Evolutionary conservation across 345 rosid species (phyloP).

Genomic region (Rubroshorea leprosula): DNA sequence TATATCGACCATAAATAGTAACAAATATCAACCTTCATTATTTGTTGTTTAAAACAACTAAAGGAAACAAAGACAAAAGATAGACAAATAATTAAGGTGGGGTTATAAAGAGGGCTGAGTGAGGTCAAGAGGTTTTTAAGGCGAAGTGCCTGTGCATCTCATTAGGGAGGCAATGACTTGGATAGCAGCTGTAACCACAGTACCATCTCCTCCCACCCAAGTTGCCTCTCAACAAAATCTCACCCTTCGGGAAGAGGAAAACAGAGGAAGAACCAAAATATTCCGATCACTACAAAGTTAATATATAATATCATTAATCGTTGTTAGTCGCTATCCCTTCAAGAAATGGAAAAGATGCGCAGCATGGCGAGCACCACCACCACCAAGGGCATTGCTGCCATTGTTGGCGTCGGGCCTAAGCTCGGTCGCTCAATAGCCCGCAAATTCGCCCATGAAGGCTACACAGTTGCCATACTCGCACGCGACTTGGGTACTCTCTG

Average conservation of each 20-base stretch:
- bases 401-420: constrained; percentile 91
- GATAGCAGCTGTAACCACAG: constrained; percentile 6
- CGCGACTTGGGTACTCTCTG: constrained; percentile 62
- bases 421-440: constrained; percentile 88
- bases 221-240: constrained; percentile 6
- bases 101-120: too few relatives aligned
- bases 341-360: constrained; percentile 37
- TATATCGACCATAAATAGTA: too few relatives aligned
- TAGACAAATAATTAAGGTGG: too few relatives aligned
- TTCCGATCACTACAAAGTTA: not conserved
- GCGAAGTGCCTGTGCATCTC: constrained; percentile 10
- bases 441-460: constrained; percentile 93
- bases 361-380: constrained; percentile 59
- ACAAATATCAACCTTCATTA: too few relatives aligned
- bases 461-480: constrained; percentile 91
- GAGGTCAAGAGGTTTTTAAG: not conserved
- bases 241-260: constrained; percentile 6
- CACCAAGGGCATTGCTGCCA: constrained; percentile 78
- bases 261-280: not conserved
- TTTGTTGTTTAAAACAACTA: too few relatives aligned
- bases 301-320: not conserved
- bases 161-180: constrained; percentile 11
- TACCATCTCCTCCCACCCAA: not conserved
- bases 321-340: not conserved
- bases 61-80: too few relatives aligned